Percentiles rank a stretch among this genome's conserved stretches.
Conservation (phyloP, 768 basidiomycete genomes). For the Hygrocybe punicea region DNA sequence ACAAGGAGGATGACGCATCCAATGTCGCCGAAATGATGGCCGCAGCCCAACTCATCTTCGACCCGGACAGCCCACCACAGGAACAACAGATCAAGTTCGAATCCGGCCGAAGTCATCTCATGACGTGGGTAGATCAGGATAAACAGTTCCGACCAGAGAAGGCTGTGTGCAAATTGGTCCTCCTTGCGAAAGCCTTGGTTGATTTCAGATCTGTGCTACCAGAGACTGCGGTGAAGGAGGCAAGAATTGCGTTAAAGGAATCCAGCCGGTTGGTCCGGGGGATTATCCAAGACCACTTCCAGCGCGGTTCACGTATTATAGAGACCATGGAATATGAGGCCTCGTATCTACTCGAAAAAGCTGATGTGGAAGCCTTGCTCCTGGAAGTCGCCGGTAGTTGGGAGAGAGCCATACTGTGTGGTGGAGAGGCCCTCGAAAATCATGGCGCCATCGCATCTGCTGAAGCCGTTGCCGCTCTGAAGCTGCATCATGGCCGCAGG, state of each 20-base stretch:
- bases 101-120: background rate
- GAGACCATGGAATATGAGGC: background rate
- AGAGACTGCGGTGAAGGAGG: background rate
- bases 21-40: background rate
- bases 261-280: background rate
- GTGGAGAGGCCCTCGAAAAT: background rate
- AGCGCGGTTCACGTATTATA: background rate
- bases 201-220: background rate
- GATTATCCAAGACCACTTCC: background rate
- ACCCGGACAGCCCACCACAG: background rate
- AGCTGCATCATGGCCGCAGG: background rate
- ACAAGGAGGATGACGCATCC: background rate
- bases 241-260: background rate
- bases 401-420: background rate
- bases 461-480: background rate
- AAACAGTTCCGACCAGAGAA: background rate
- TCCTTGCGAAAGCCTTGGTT: background rate
- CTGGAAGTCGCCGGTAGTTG: background rate
- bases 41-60: background rate
- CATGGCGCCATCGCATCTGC: background rate
- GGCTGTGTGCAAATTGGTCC: background rate
- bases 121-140: background rate
- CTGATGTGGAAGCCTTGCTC: background rate
- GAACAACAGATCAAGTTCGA: background rate
- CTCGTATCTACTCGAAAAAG: background rate